Conservation (phyloP, 495 filamentous ascomycete species). For the Xylaria acuta region DNA sequence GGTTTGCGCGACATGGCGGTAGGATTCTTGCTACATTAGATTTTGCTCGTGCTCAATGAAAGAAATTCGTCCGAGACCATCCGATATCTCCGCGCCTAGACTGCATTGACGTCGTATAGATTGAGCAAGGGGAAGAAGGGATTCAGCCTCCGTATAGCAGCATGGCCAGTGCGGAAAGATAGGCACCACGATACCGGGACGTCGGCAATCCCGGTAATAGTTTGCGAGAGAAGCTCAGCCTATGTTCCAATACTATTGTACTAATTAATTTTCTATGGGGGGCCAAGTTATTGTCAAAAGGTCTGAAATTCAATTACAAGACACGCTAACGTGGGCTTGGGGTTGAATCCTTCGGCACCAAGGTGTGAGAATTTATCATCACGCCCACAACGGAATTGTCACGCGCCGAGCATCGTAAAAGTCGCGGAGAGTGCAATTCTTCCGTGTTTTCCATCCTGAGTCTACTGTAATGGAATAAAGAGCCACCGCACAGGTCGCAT, state of each 20-base stretch:
- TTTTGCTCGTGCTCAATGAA: not conserved
- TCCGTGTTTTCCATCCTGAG: not conserved
- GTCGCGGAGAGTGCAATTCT: not conserved
- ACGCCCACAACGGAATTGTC: not conserved
- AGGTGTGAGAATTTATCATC: not conserved
- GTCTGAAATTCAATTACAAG: not conserved
- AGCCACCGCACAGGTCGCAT: not conserved
- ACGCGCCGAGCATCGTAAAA: not conserved
- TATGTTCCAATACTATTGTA: not conserved
- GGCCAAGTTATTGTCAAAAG: slow-evolving; percentile 15
- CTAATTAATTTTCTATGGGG: slow-evolving; percentile 15
- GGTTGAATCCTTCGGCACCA: slow-evolving; percentile 5
- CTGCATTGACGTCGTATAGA: not conserved
- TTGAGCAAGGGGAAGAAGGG: not conserved
- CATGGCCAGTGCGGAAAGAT: too few relatives aligned
- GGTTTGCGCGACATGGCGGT: slow-evolving; percentile 1
- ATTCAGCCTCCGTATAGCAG: slow-evolving; percentile 6
- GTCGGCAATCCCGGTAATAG: not conserved
- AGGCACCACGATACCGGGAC: not conserved
- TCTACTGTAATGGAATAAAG: not conserved
- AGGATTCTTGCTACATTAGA: not conserved
- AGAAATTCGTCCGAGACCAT: not conserved
- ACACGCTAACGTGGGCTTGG: slow-evolving; percentile 19
- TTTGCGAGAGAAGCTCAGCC: not conserved
- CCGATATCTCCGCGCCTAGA: not conserved